Conservation (phyloP, 306 rosid species). For the Oxytropis ochrocephala region DNA sequence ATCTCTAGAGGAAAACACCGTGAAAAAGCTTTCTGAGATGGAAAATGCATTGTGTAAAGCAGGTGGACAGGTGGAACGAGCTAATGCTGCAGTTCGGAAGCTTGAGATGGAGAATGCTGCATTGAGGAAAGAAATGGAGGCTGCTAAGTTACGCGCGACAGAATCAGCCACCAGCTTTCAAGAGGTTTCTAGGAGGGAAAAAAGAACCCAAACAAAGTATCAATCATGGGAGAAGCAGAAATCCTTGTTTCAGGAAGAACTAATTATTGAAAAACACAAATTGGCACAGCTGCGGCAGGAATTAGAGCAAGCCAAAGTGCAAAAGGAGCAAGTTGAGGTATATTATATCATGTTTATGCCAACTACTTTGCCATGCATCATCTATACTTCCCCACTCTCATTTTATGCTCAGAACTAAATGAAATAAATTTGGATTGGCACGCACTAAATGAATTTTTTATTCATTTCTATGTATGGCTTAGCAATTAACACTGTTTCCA, state of each 20-base stretch:
- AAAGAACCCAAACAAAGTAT: slow-evolving; percentile 49
- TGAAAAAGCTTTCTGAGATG: slow-evolving; percentile 89
- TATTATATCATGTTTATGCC: slow-evolving; percentile 20
- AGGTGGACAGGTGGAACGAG: slow-evolving; percentile 76
- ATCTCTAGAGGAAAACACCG: slow-evolving; percentile 68
- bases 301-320: slow-evolving; percentile 55
- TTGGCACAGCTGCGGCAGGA: slow-evolving; percentile 46
- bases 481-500: not conserved
- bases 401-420: not conserved
- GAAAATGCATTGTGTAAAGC: slow-evolving; percentile 80
- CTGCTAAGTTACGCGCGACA: slow-evolving; percentile 55
- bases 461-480: slow-evolving; percentile 3
- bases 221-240: slow-evolving; percentile 86
- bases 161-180: slow-evolving; percentile 80
- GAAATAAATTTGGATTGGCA: not conserved
- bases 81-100: slow-evolving; percentile 67
- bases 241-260: slow-evolving; percentile 58
- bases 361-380: not conserved
- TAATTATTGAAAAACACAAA: slow-evolving; percentile 50
- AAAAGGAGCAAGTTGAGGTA: slow-evolving; percentile 72
- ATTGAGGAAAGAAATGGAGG: slow-evolving; percentile 81
- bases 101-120: slow-evolving; percentile 74
- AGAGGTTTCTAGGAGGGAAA: slow-evolving; percentile 78
- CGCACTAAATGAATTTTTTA: not conserved
- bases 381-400: not conserved